Conservation (phyloP, 805 yeast species). For the Hyphopichia homilentoma region DNA sequence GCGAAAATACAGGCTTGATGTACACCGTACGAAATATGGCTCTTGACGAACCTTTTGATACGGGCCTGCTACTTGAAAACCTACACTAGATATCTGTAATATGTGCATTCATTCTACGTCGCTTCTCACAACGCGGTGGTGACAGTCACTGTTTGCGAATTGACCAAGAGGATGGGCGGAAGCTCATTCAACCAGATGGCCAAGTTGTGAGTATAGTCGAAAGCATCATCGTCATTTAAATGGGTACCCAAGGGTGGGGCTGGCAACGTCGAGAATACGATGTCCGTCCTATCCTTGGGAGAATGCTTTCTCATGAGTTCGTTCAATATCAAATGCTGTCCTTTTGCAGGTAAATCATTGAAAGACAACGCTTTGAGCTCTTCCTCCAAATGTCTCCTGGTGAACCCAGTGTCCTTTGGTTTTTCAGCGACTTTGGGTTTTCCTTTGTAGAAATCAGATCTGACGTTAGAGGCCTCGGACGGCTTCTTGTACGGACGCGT, state of each 20-base stretch:
- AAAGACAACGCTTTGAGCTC: constrained; percentile 49
- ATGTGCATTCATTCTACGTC: too few relatives aligned
- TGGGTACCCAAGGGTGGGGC: constrained; percentile 85
- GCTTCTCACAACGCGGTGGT: constrained; percentile 89
- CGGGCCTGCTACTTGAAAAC: too few relatives aligned
- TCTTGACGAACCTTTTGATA: too few relatives aligned
- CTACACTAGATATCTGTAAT: too few relatives aligned
- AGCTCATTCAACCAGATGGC: constrained; percentile 78
- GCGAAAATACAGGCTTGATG: too few relatives aligned
- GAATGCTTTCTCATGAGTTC: constrained; percentile 75
- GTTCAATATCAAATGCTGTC: constrained; percentile 85
- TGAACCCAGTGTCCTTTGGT: constrained; percentile 12
- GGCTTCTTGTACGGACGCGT: neutral
- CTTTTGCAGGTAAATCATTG: constrained; percentile 86
- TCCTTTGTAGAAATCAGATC: constrained; percentile 8
- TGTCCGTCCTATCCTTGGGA: constrained; percentile 48
- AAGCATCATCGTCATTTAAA: constrained; percentile 59
- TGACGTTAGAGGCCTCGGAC: constrained; percentile 4
- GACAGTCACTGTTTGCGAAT: constrained; percentile 93
- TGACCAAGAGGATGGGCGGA: constrained; percentile 79
- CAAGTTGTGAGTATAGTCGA: constrained; percentile 71
- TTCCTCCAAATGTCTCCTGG: constrained; percentile 32
- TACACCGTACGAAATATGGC: too few relatives aligned
- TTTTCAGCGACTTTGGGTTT: constrained; percentile 3
- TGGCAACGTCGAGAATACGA: constrained; percentile 86